Conservation (phyloP, 1,139 yeast genomes). For the Blastobotrys ciferrii region DNA sequence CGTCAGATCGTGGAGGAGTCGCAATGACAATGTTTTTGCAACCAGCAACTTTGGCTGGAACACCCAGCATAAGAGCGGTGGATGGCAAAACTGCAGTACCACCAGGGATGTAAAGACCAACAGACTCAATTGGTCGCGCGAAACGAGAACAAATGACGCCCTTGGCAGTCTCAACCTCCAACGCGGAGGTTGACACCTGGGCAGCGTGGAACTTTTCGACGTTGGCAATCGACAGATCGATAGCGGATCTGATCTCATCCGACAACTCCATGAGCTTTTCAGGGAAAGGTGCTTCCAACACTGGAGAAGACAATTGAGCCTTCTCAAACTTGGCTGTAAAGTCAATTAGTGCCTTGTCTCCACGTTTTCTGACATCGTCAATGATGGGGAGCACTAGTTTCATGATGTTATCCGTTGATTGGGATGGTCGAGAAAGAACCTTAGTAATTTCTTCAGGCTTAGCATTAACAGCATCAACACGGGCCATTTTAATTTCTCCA, state of each 20-base stretch:
- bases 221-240: constrained; percentile 84
- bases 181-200: constrained; percentile 59
- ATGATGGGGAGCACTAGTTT: constrained; percentile 87
- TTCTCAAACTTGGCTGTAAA: constrained; percentile 88
- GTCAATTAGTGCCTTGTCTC: constrained; percentile 84
- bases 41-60: constrained; percentile 98
- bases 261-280: constrained; percentile 70
- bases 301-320: constrained; percentile 67
- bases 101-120: constrained; percentile 96
- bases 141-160: constrained; percentile 94
- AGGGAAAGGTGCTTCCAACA: constrained; percentile 84
- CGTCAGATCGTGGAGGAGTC: constrained; percentile 95
- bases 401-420: constrained; percentile 88
- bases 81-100: constrained; percentile 98
- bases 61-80: constrained; percentile 96
- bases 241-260: constrained; percentile 76
- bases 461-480: constrained; percentile 51
- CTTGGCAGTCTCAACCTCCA: constrained; percentile 89
- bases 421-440: constrained; percentile 84
- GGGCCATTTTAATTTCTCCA: constrained; percentile 55
- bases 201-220: constrained; percentile 93
- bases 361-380: constrained; percentile 68
- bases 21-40: constrained; percentile 92
- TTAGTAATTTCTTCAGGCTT: constrained; percentile 47
- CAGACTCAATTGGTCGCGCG: constrained; percentile 90